phyloP scores from a whole-genome alignment of 2,329 filamentous ascomycete genomes.

The Xylaria sp. region DNA sequence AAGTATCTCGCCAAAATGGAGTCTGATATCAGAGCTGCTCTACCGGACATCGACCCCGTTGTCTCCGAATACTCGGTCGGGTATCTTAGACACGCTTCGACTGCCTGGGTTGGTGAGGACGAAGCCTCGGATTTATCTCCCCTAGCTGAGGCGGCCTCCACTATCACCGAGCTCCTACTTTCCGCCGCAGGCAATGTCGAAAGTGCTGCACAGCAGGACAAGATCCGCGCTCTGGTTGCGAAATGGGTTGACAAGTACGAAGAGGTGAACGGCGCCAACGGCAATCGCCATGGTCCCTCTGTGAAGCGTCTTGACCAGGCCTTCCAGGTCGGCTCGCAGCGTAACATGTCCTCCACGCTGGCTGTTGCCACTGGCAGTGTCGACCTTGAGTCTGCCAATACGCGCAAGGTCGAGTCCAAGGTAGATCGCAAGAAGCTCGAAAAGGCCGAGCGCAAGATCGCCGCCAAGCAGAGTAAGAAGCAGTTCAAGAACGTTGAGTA shows the following conservation, averaged over 20 bases:
- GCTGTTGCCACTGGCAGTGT: conserved; percentile 85
- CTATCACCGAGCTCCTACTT: conserved; percentile 87
- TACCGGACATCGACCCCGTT: conserved; percentile 88
- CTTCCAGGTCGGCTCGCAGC: conserved; percentile 91
- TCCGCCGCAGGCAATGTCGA: conserved; percentile 87
- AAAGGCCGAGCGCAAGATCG: conserved; percentile 97
- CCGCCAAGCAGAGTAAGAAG: conserved; percentile 98
- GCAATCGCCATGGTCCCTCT: conserved; percentile 77
- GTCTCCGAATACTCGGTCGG: conserved; percentile 93
- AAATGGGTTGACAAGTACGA: conserved; percentile 89
- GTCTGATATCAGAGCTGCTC: conserved; percentile 82
- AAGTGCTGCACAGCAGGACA: conserved; percentile 75
- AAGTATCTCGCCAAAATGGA: conserved; percentile 71
- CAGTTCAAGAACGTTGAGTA: conserved; percentile 98
- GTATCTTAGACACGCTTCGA: conserved; percentile 93
- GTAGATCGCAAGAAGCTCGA: conserved; percentile 99
- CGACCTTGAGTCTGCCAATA: conserved; percentile 92
- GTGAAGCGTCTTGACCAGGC: conserved; percentile 91
- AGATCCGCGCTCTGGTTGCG: conserved; percentile 83
- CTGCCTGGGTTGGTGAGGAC: conserved; percentile 78
- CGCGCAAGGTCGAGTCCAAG: conserved; percentile 94
- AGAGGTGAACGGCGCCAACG: conserved; percentile 77
- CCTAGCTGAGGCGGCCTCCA: conserved; percentile 82
- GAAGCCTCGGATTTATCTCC: conserved; percentile 78
- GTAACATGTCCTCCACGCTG: conserved; percentile 95